Evolutionary conservation across 2,329 filamentous ascomycete species (phyloP), one percentile per base, ranked within the genome.

Genomic region (Fusarium clavum): DNA sequence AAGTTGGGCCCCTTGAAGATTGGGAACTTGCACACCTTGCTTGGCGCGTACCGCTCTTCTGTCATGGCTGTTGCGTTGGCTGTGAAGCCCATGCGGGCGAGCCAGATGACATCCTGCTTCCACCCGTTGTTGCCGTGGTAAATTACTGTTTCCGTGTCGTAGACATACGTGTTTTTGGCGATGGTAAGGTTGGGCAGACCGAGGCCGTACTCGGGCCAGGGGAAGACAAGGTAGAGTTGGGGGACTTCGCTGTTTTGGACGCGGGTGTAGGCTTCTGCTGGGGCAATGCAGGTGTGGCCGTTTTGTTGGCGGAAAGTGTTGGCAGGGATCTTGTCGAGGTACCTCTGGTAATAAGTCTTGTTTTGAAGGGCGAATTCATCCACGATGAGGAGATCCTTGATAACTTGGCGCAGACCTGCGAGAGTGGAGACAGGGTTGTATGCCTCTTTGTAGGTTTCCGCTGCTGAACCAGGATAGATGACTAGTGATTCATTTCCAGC

Each of bases 61-160:
- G 59, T 62, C 57, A 54, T 61, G 4, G 38, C 30, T 2, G 57
- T 62, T 0, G 45, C 59, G 12, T 62, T 62, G 5, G 25, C 45
- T 3, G 57, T 61, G 0, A 62, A 46, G 0, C 57, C 57, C 57
- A 61, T 62, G 11, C 57, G 57, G 1, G 59, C 59, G 16, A 61
- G 57, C 59, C 57, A 62, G 9, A 62, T 62, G 0, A 61, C 59
- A 12, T 61, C 59, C 12, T 62, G 59, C 45, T 62, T 62, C 45
- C 59, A 62, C 1, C 59, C 59, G 4, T 25, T 62, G 20, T 62
- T 62, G 1, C 59, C 57, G 3, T 62, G 57, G 9, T 61, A 61
- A 1, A 8, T 12, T 1, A 54, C 43, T 1, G 57, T 62, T n/a
- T 62, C 59, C 0, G 59, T 54, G 9, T 62, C 57, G 6, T 61